phyloP scores from a whole-genome alignment of 345 rosid species.

The Salix viminalis region DNA sequence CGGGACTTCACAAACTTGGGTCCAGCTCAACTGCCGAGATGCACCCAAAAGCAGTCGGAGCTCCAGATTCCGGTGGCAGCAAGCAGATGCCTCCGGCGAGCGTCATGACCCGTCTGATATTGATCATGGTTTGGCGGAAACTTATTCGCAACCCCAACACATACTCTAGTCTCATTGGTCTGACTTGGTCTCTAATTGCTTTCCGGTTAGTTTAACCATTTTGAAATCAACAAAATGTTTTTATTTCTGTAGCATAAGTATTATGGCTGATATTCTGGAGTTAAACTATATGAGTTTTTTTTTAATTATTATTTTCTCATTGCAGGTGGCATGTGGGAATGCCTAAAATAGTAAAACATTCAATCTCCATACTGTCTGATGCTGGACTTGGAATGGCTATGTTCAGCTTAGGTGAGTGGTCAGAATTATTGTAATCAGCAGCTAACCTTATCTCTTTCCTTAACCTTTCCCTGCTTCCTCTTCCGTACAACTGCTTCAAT shows the following conservation, averaged over 20 bases:
- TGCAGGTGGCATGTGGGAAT: conserved; percentile 32
- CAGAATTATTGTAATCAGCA: background rate
- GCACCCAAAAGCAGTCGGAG: conserved; percentile 42
- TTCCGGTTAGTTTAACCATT: conserved; percentile 16
- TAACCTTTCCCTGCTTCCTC: background rate
- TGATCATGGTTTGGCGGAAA: conserved; percentile 38
- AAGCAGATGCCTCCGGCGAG: conserved; percentile 35
- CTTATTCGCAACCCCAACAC: conserved; percentile 35
- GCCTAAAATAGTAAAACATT: conserved; percentile 26
- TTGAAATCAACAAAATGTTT: background rate
- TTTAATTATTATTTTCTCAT: background rate
- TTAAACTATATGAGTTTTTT: background rate
- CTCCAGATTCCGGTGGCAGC: conserved; percentile 22
- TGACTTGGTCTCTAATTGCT: conserved; percentile 26
- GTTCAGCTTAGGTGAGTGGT: conserved; percentile 35
- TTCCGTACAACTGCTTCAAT: background rate
- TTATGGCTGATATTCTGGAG: background rate
- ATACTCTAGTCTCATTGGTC: conserved; percentile 33
- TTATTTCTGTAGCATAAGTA: no score
- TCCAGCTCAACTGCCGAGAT: conserved; percentile 63
- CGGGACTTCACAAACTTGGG: conserved; percentile 49
- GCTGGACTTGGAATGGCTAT: conserved; percentile 41
- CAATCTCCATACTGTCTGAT: conserved; percentile 37
- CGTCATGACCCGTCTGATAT: conserved; percentile 33
- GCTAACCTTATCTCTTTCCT: background rate